phyloP scores from a whole-genome alignment of 1,284 basidiomycete species.

The Marasmius tenuissimus region DNA sequence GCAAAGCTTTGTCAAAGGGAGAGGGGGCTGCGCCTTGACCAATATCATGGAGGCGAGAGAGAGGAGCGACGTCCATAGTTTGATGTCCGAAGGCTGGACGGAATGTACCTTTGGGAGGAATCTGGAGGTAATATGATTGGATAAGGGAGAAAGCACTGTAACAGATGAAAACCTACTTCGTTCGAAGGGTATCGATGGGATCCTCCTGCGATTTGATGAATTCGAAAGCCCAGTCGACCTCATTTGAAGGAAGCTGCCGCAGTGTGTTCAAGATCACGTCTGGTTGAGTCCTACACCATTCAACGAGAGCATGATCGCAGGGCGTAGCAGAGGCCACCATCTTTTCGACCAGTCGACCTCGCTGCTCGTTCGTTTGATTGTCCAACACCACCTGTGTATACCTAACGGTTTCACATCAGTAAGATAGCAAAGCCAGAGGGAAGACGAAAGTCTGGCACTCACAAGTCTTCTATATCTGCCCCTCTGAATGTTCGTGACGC shows the following conservation, averaged over 20 bases:
- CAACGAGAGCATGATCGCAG: background rate
- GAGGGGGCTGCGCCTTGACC: background rate
- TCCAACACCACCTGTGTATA: background rate
- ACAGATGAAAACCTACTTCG: background rate
- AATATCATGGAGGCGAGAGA: background rate
- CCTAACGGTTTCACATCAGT: background rate
- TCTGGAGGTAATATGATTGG: slow-evolving; percentile 4
- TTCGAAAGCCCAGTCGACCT: background rate
- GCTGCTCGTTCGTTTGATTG: background rate
- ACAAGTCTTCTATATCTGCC: slow-evolving; percentile 8
- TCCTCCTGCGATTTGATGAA: background rate
- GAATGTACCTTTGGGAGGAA: slow-evolving; percentile 9
- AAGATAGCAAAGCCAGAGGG: background rate
- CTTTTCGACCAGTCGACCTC: background rate
- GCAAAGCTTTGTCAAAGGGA: background rate
- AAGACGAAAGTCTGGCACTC: background rate
- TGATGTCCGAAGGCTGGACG: slow-evolving; percentile 12
- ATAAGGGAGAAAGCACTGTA: background rate
- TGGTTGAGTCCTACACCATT: background rate
- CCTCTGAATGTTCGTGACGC: slow-evolving; percentile 14
- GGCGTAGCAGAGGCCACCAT: background rate
- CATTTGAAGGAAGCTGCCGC: background rate
- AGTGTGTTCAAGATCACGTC: background rate
- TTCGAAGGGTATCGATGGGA: background rate
- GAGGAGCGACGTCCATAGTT: slow-evolving; percentile 1